Conservation (phyloP, 2,329 filamentous ascomycete genomes). For the Ascochyta pisi region DNA sequence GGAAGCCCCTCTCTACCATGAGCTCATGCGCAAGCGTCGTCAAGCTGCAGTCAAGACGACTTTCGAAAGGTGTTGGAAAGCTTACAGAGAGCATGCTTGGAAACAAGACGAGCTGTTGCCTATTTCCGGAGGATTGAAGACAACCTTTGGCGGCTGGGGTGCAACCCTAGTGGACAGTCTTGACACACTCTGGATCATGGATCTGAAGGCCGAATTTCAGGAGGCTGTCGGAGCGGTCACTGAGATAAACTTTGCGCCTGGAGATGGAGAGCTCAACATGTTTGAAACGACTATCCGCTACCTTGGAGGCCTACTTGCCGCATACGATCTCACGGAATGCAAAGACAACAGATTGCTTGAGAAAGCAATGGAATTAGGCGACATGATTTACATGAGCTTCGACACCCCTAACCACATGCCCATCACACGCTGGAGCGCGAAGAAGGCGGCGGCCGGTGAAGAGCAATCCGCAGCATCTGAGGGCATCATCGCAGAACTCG, state of each 20-base stretch:
- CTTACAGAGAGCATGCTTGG: slow-evolving; percentile 80
- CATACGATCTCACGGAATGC: slow-evolving; percentile 68
- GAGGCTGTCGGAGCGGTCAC: slow-evolving; percentile 64
- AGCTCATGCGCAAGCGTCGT: slow-evolving; percentile 65
- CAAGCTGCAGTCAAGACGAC: slow-evolving; percentile 73
- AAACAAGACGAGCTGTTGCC: slow-evolving; percentile 83
- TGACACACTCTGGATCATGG: slow-evolving; percentile 75
- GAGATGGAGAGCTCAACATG: slow-evolving; percentile 60
- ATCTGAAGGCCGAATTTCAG: slow-evolving; percentile 66
- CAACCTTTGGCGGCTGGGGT: slow-evolving; percentile 90
- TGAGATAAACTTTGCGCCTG: slow-evolving; percentile 64
- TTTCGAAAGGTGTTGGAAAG: slow-evolving; percentile 77
- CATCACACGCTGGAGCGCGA: slow-evolving; percentile 46
- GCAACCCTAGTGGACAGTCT: slow-evolving; percentile 80
- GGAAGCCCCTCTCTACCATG: slow-evolving; percentile 49
- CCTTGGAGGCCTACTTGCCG: slow-evolving; percentile 70
- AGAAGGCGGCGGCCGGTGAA: slow-evolving; percentile 29
- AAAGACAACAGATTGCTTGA: slow-evolving; percentile 57
- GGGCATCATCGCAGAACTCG: slow-evolving; percentile 53
- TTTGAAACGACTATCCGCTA: slow-evolving; percentile 75
- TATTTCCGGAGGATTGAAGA: slow-evolving; percentile 67
- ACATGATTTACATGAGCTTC: slow-evolving; percentile 68
- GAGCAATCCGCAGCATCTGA: slow-evolving; percentile 43
- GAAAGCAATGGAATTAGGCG: slow-evolving; percentile 67
- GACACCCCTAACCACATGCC: slow-evolving; percentile 71